phyloP scores from a whole-genome alignment of 2,329 filamentous ascomycete genomes.

The Aplosporella prunicola region DNA sequence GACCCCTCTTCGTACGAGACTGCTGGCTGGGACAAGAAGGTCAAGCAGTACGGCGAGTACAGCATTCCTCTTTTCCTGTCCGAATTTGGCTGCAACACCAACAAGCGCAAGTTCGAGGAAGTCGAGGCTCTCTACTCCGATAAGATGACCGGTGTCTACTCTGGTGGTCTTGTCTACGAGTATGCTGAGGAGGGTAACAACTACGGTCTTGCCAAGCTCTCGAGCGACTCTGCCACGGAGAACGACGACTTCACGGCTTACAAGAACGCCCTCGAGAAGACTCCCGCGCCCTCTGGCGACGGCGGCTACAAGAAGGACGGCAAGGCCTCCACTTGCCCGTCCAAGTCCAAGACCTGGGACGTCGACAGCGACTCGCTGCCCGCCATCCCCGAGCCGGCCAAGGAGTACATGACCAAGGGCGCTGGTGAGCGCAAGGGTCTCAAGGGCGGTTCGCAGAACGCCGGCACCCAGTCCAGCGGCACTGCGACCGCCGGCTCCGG shows the following conservation, averaged over 20 bases:
- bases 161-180: constrained; percentile 92
- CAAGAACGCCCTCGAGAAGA: constrained; percentile 41
- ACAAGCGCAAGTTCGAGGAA: constrained; percentile 73
- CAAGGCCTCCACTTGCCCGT: constrained; percentile 45
- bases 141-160: constrained; percentile 85
- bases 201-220: constrained; percentile 68
- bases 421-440: constrained; percentile 51
- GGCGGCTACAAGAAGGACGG: constrained; percentile 51
- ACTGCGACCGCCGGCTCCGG: constrained; percentile 43
- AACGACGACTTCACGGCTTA: constrained; percentile 54
- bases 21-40: constrained; percentile 62
- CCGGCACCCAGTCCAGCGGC: constrained; percentile 38
- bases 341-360: constrained; percentile 46
- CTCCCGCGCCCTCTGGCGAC: constrained; percentile 44
- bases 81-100: constrained; percentile 84
- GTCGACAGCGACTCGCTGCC: constrained; percentile 44
- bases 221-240: constrained; percentile 45
- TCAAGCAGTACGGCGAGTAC: constrained; percentile 28
- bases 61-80: constrained; percentile 64
- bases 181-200: constrained; percentile 59
- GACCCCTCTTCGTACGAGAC: constrained; percentile 49
- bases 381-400: constrained; percentile 45
- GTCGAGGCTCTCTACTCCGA: constrained; percentile 66
- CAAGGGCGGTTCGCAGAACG: constrained; percentile 45
- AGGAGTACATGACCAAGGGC: constrained; percentile 48